Evolutionary conservation across 305 asterid genomes (phyloP).

Genomic region (Fraxinus sp.): DNA sequence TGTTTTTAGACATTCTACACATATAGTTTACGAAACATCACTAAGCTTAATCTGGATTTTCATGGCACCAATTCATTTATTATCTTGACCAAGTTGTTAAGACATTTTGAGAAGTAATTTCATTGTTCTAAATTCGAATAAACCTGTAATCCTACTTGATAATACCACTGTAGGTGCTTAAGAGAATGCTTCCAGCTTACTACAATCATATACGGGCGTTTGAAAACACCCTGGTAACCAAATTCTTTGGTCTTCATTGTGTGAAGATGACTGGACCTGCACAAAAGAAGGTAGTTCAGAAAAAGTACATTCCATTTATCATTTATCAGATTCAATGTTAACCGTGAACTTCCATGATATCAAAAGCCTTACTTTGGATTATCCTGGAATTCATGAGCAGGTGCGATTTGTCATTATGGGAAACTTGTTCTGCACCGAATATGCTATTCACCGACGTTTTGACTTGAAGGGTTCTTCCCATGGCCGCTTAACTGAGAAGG

Average conservation of each 20-base stretch:
- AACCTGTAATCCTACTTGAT: slow-evolving; percentile 10
- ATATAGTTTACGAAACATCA: background rate
- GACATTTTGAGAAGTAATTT: background rate
- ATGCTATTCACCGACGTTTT: slow-evolving; percentile 71
- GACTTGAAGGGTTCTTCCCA: slow-evolving; percentile 96
- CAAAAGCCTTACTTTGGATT: background rate
- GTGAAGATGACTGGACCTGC: slow-evolving; percentile 84
- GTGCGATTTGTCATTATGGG: slow-evolving; percentile 96
- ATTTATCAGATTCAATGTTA: background rate
- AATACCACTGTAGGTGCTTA: slow-evolving; percentile 57
- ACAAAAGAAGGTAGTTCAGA: slow-evolving; percentile 69
- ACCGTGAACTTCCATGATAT: background rate
- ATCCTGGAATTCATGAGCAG: slow-evolving; percentile 39
- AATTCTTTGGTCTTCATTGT: slow-evolving; percentile 85
- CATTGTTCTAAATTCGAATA: background rate
- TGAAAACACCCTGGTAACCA: slow-evolving; percentile 75
- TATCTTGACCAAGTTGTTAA: background rate
- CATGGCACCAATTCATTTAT: background rate
- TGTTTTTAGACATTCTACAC: background rate
- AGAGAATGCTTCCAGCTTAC: slow-evolving; percentile 86
- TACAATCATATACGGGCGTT: slow-evolving; percentile 73
- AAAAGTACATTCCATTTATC: background rate
- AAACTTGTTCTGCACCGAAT: slow-evolving; percentile 74
- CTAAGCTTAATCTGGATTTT: background rate
- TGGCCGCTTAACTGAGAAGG: slow-evolving; percentile 76